phyloP scores from a whole-genome alignment of 2,329 filamentous ascomycete genomes.

The Fusarium zealandicum region DNA sequence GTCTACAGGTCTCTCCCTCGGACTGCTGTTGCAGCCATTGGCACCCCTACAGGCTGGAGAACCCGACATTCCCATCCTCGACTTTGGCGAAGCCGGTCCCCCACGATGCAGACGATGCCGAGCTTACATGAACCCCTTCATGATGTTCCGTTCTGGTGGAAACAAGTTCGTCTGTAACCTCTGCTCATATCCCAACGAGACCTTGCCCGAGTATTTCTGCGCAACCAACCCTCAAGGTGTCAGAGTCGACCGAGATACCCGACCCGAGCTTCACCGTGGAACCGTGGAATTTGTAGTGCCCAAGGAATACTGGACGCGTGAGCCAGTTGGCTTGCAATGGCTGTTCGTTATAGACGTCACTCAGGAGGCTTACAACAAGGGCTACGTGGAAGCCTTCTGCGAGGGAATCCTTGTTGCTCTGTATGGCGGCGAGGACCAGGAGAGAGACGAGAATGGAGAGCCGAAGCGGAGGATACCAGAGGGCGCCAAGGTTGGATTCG shows the following conservation, averaged over 20 bases:
- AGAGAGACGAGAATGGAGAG: conserved; percentile 59
- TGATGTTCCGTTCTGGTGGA: conserved; percentile 93
- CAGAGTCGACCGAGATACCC: conserved; percentile 84
- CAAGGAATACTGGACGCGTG: conserved; percentile 98
- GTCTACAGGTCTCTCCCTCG: conserved; percentile 83
- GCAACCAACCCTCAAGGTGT: conserved; percentile 87
- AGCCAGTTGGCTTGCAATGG: conserved; percentile 86
- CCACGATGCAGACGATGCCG: conserved; percentile 92
- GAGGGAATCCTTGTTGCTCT: conserved; percentile 85
- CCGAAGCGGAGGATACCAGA: conserved; percentile 69
- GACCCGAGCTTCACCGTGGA: conserved; percentile 87
- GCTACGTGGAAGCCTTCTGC: conserved; percentile 88
- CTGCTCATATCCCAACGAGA: conserved; percentile 97
- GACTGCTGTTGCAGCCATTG: conserved; percentile 86
- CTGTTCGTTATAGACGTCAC: conserved; percentile 94
- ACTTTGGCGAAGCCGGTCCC: conserved; percentile 91
- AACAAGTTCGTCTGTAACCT: conserved; percentile 99
- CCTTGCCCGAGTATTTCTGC: conserved; percentile 88
- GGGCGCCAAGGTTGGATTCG: conserved; percentile 89
- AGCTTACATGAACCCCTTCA: conserved; percentile 98
- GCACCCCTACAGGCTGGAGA: conserved; percentile 85
- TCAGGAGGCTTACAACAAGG: conserved; percentile 88
- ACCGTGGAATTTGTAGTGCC: conserved; percentile 97
- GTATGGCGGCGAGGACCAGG: conserved; percentile 71
- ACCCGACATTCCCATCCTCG: conserved; percentile 85